These are phyloP conservation scores for Rhodofomes roseus DNA, from an alignment of 1,284 basidiomycete species.

Conservation along the genomic window DNA sequence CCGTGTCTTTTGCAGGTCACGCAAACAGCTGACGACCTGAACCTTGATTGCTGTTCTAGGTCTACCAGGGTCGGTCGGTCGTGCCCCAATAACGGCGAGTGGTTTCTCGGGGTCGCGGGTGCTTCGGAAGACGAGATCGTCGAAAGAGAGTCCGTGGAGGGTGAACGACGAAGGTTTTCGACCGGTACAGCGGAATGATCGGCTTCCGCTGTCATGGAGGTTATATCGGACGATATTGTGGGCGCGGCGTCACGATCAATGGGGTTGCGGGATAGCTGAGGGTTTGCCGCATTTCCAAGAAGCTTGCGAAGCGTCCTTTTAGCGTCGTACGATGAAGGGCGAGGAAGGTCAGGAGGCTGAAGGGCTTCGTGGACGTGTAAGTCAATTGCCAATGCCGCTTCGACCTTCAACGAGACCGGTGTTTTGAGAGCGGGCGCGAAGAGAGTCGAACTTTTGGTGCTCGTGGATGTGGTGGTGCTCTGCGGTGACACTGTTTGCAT, in stretches of 20 bases:
- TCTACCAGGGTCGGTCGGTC: conserved; percentile 45
- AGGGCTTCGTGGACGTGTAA: conserved; percentile 12
- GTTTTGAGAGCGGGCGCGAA: background rate
- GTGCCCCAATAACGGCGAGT: conserved; percentile 18
- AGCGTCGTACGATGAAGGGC: background rate
- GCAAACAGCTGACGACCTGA: conserved; percentile 44
- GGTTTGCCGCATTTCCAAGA: background rate
- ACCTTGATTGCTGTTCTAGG: conserved; percentile 52
- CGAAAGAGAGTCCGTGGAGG: conserved; percentile 26
- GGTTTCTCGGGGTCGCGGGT: conserved; percentile 22
- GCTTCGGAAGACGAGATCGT: conserved; percentile 26
- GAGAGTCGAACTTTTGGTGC: background rate
- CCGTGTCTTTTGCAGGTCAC: conserved; percentile 56
- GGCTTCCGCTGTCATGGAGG: conserved; percentile 2
- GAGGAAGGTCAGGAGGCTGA: conserved; percentile 2
- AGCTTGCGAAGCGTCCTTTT: background rate
- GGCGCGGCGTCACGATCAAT: background rate
- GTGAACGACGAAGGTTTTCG: conserved; percentile 18
- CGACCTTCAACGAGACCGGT: conserved; percentile 9
- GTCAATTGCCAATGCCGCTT: conserved; percentile 14
- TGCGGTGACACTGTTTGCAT: background rate
- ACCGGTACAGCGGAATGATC: conserved; percentile 10
- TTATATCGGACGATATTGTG: conserved; percentile 5
- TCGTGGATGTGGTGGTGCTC: background rate
- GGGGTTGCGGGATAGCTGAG: background rate